Evolutionary conservation across 495 filamentous ascomycete species (phyloP).

Genomic region (Cenococcum geophilum): DNA sequence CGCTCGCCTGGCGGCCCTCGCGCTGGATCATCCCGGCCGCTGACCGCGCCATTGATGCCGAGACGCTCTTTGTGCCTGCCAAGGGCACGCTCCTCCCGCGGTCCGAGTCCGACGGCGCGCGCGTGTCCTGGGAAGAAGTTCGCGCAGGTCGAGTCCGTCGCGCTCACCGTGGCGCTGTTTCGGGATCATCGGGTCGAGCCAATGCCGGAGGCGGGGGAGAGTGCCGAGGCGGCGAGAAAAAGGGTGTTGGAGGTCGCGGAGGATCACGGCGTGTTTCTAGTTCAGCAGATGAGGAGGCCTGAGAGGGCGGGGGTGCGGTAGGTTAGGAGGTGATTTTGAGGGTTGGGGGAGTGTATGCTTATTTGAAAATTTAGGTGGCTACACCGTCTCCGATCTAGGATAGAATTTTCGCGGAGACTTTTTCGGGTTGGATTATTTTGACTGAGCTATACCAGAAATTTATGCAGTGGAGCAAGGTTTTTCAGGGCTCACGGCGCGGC

Average conservation of each 20-base stretch:
- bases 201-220: conserved; percentile 17
- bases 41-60: too few relatives aligned
- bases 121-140: conserved; percentile 25
- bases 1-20: conserved; percentile 9
- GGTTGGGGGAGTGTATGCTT: too few relatives aligned
- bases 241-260: conserved; percentile 10
- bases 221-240: conserved; percentile 9
- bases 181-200: conserved; percentile 15
- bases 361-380: too few relatives aligned
- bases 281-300: conserved; percentile 25
- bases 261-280: conserved; percentile 15
- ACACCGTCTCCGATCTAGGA: too few relatives aligned
- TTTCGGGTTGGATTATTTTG: too few relatives aligned
- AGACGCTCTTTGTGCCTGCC: too few relatives aligned
- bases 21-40: conserved; percentile 7
- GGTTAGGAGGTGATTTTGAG: background rate
- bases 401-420: too few relatives aligned
- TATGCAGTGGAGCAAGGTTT: too few relatives aligned
- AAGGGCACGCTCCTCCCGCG: too few relatives aligned
- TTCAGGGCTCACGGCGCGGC: too few relatives aligned
- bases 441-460: too few relatives aligned
- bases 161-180: conserved; percentile 11
- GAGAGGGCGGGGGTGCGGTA: background rate
- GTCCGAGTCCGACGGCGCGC: conserved; percentile 5
- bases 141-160: conserved; percentile 23